Base-by-base conservation (phyloP, 257 asterid genomes). In the Lithospermum erythrorhizon region DNA sequence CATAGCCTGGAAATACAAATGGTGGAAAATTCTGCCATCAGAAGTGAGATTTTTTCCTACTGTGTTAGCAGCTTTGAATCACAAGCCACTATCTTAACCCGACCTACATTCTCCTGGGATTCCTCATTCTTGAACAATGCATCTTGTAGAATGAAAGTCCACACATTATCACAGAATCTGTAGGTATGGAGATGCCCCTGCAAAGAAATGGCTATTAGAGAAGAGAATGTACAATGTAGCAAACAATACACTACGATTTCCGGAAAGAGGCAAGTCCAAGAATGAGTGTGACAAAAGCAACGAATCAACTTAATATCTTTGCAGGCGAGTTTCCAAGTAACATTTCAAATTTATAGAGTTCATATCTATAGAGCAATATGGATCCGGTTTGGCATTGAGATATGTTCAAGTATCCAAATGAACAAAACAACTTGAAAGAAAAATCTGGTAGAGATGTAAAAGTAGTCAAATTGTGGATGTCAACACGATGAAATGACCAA, bases 111-210 rank as follows among this genome's bases (percentile, higher is more conserved):
- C 77, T 85, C 95, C 66, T 80, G 91, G 74, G 81, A 78, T 61
- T 90, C 95, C 19, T 90, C 96, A 21, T 80, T 77, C 75, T 87
- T 90, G 70, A 90, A 77, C 61, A 60, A 59, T 69, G 96, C 96
- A 76, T 87, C 75, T 80, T 87, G 96, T 63, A 90, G 68, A 84
- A 85, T 83, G 86, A 90, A 90, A 24, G 96, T 90, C 97, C 97
- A 90, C 20, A 90, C 96, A 48, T 85, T 87, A 80, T 90, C 97
- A 53, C 95, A 85, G 87, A 85, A 85, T 68, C 95, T 68, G 84
- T 90, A 90, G 16, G 94, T 87, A 74, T 87, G 97, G 65, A 90
- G 96, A 90, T 90, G 97, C 61, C 96, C 97, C 96, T 90, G 82
- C 61, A 48, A 21, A 16, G 9, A 49, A 9, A 21, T 47, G n/a